These are phyloP conservation scores for Botrytis galanthina DNA, from an alignment of 2,329 filamentous ascomycete genomes.

Conservation along the genomic window DNA sequence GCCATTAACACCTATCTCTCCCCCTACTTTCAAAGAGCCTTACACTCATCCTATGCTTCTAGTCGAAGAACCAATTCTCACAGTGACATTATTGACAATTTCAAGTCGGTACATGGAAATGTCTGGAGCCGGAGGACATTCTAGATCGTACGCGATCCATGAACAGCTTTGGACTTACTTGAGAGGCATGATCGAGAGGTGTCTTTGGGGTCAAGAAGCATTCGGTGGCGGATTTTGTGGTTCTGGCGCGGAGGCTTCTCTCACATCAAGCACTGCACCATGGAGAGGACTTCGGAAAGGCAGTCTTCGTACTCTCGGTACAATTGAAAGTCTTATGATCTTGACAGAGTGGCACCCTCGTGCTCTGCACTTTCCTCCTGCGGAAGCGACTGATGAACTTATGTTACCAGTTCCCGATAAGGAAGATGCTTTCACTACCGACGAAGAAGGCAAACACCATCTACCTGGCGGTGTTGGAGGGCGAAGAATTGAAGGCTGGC, in stretches of 20 bases:
- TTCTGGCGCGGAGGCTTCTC: constrained; percentile 58
- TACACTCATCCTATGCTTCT: constrained; percentile 76
- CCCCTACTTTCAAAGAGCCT: constrained; percentile 85
- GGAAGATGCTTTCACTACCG: constrained; percentile 44
- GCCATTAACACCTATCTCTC: constrained; percentile 88
- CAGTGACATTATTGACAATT: constrained; percentile 87
- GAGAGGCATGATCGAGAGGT: constrained; percentile 89
- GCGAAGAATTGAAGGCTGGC: constrained; percentile 87
- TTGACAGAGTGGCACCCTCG: constrained; percentile 97
- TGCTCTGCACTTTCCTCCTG: constrained; percentile 87
- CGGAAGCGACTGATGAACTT: constrained; percentile 69
- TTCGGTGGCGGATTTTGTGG: constrained; percentile 87
- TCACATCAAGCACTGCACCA: constrained; percentile 66
- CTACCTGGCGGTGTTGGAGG: constrained; percentile 64
- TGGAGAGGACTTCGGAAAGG: constrained; percentile 70
- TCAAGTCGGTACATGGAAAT: constrained; percentile 83
- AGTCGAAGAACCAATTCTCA: constrained; percentile 87
- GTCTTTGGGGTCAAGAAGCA: constrained; percentile 94
- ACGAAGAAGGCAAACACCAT: constrained; percentile 44
- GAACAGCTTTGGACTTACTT: constrained; percentile 95
- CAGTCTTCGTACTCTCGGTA: constrained; percentile 84
- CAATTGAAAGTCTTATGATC: constrained; percentile 90
- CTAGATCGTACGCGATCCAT: constrained; percentile 86
- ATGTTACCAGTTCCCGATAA: constrained; percentile 59
- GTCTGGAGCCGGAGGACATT: constrained; percentile 74